A percentile compares a stretch with the other conserved stretches of the same genome.
These are phyloP conservation scores for Melanogaster broomeanus DNA, from an alignment of 768 basidiomycete genomes.

Conservation along the genomic window DNA sequence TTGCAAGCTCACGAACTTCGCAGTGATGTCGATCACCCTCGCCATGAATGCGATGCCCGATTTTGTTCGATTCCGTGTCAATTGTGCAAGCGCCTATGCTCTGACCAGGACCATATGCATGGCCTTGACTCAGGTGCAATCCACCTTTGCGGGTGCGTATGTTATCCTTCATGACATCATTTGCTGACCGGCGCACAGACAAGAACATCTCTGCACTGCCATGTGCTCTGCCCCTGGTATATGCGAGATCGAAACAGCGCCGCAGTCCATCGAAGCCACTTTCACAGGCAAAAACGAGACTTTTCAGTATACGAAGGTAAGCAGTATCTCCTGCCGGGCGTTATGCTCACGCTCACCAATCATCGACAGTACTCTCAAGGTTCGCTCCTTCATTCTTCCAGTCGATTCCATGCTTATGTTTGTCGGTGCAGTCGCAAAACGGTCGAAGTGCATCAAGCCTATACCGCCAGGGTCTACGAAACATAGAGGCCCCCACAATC, in stretches of 20 bases:
- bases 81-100: conserved; percentile 57
- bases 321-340: not conserved
- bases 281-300: conserved; percentile 61
- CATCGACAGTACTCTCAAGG: conserved; percentile 53
- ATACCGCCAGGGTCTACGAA: conserved; percentile 43
- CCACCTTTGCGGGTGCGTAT: conserved; percentile 59
- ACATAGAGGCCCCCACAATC: conserved; percentile 52
- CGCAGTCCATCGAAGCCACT: conserved; percentile 60
- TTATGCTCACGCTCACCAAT: not conserved
- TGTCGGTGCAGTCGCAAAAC: conserved; percentile 43
- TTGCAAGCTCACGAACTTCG: not conserved
- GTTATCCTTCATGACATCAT: not conserved
- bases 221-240: conserved; percentile 48
- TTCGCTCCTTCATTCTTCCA: conserved; percentile 14
- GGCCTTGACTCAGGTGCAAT: conserved; percentile 39
- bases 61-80: conserved; percentile 56
- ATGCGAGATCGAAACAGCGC: conserved; percentile 59
- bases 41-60: conserved; percentile 52
- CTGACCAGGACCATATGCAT: conserved; percentile 51
- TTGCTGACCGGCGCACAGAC: conserved; percentile 32
- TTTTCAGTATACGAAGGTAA: conserved; percentile 66
- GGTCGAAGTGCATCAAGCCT: conserved; percentile 47
- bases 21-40: conserved; percentile 47
- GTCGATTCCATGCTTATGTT: not conserved
- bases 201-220: conserved; percentile 49